Conservation (phyloP, 176 grass and related monocot genomes). For the Bolboschoenus planiculmis region DNA sequence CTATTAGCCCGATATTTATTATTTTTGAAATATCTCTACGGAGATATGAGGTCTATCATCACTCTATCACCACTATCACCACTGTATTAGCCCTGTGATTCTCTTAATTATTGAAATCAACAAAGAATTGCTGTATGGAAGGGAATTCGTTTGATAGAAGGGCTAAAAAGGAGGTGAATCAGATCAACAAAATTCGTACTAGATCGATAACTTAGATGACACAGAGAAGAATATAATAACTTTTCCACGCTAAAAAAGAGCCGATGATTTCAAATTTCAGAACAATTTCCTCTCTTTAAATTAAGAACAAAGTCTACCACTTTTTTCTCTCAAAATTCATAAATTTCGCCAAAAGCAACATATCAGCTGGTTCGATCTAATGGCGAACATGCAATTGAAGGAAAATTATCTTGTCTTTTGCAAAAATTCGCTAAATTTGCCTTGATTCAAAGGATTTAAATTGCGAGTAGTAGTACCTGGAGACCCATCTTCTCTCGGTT, state of each 20-base stretch:
- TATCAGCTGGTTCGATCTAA: conserved; percentile 8
- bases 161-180: neutral
- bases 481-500: conserved; percentile 19
- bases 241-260: neutral
- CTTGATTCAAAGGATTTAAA: neutral
- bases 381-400: neutral
- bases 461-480: conserved; percentile 8
- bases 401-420: neutral
- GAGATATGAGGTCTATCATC: too few species aligned
- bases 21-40: too few species aligned
- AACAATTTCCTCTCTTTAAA: neutral
- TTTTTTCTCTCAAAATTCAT: neutral
- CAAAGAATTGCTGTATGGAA: neutral
- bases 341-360: neutral
- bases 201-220: neutral
- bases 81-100: too few species aligned
- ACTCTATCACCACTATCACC: too few species aligned
- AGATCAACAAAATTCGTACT: neutral
- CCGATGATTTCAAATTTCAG: neutral
- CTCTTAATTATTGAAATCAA: neutral
- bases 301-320: neutral
- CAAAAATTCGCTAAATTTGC: neutral
- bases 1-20: too few species aligned
- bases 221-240: neutral
- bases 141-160: neutral